Percentiles rank a stretch among this genome's conserved stretches.
phyloP scores from a whole-genome alignment of 495 filamentous ascomycete genomes.

The Hyaloscypha variabilis region DNA sequence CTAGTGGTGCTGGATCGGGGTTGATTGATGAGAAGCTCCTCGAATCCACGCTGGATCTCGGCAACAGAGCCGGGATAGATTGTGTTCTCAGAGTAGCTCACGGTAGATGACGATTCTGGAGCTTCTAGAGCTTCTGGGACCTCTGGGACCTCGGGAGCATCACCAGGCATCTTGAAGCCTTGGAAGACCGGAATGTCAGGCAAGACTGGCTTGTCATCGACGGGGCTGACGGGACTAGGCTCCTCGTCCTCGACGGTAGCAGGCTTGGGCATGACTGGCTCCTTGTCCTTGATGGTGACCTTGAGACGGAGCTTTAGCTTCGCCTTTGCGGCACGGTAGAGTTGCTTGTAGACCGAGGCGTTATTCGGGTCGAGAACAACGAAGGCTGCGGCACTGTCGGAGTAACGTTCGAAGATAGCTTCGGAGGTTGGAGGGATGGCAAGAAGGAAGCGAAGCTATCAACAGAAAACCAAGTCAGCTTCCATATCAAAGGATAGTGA shows the following conservation, averaged over 20 bases:
- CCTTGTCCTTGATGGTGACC: constrained; percentile 52
- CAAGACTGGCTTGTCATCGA: constrained; percentile 9
- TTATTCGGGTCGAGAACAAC: constrained; percentile 79
- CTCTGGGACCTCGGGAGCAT: too few species aligned
- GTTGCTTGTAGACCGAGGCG: constrained; percentile 87
- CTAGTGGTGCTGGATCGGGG: constrained; percentile 12
- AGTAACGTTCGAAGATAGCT: constrained; percentile 89
- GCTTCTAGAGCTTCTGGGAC: neutral
- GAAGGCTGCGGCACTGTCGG: constrained; percentile 85
- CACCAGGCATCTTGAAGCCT: constrained; percentile 3
- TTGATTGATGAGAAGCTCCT: constrained; percentile 33
- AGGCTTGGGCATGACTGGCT: constrained; percentile 39
- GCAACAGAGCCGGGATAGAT: constrained; percentile 20
- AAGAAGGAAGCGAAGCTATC: constrained; percentile 76
- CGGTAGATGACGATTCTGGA: neutral
- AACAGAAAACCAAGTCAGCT: constrained; percentile 13
- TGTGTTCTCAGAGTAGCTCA: constrained; percentile 7
- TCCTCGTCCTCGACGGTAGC: constrained; percentile 46
- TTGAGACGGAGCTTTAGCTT: constrained; percentile 96
- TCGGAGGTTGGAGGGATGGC: constrained; percentile 66
- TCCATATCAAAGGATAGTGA: neutral
- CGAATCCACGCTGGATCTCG: constrained; percentile 34
- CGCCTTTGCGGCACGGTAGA: constrained; percentile 95
- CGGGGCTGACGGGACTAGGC: constrained; percentile 27
- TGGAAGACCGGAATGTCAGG: neutral